phyloP scores from a whole-genome alignment of 2,329 filamentous ascomycete genomes.

The Hymenotorrendiella dingleyae region DNA sequence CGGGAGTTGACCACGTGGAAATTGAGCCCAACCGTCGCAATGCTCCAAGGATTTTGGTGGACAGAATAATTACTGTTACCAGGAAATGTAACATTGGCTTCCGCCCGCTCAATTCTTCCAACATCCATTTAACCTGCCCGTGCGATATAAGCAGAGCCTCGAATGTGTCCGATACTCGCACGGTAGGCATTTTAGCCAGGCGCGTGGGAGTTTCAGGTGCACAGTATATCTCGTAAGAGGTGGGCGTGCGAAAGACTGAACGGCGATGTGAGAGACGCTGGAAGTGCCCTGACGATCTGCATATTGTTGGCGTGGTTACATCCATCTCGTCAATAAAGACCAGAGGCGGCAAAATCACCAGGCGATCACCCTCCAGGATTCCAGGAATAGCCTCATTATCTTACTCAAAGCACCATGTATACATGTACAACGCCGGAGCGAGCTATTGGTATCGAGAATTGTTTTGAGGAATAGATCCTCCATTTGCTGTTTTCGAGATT shows the following conservation, averaged over 20 bases:
- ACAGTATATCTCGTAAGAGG: slow-evolving; percentile 3
- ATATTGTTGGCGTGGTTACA: background rate
- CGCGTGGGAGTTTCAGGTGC: slow-evolving; percentile 3
- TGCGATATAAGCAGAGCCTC: background rate
- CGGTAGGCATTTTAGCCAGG: background rate
- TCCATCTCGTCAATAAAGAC: background rate
- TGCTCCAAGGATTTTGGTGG: background rate
- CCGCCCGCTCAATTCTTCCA: slow-evolving; percentile 4
- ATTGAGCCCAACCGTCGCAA: background rate
- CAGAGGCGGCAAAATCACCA: background rate
- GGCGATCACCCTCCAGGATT: background rate
- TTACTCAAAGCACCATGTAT: background rate
- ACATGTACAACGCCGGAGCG: background rate
- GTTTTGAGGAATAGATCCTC: background rate
- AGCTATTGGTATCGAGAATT: background rate
- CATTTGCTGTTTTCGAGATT: background rate
- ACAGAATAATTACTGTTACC: background rate
- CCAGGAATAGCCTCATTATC: slow-evolving; percentile 2
- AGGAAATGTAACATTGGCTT: slow-evolving; percentile 1
- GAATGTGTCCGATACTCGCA: background rate
- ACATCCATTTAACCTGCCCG: background rate
- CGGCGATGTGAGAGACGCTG: background rate
- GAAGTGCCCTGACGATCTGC: background rate
- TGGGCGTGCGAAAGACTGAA: background rate
- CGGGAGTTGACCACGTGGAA: slow-evolving; percentile 1